phyloP scores from a whole-genome alignment of 805 yeast species.

The Metschnikowia drakensbergensis region DNA sequence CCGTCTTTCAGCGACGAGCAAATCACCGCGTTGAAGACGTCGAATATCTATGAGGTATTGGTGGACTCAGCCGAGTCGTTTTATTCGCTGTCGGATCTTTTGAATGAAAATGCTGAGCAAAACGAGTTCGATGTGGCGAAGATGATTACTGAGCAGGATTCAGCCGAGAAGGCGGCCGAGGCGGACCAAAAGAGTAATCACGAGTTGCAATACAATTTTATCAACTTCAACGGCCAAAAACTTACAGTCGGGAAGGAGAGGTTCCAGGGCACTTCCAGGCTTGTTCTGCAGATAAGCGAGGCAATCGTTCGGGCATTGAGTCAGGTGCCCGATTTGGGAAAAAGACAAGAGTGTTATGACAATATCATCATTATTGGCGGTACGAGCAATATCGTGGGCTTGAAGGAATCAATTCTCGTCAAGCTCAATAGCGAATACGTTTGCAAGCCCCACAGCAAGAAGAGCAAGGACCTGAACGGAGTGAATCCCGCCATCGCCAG shows the following conservation, averaged over 20 bases:
- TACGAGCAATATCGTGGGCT: conserved; percentile 72
- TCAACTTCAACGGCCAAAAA: conserved; percentile 51
- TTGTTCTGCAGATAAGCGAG: conserved; percentile 53
- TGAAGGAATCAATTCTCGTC: conserved; percentile 63
- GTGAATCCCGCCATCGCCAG: conserved; percentile 39
- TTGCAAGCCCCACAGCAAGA: conserved; percentile 32
- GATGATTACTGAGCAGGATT: conserved; percentile 66
- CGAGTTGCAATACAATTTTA: conserved; percentile 70
- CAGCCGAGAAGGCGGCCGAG: conserved; percentile 32
- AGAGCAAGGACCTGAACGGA: conserved; percentile 24
- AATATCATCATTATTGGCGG: conserved; percentile 76
- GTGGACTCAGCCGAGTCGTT: conserved; percentile 64
- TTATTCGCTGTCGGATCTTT: conserved; percentile 53
- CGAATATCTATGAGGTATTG: conserved; percentile 75
- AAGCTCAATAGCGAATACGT: conserved; percentile 55
- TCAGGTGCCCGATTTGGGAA: conserved; percentile 62
- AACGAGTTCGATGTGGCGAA: conserved; percentile 83
- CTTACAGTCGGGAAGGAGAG: conserved; percentile 85
- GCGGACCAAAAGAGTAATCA: conserved; percentile 50
- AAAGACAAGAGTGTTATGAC: conserved; percentile 81
- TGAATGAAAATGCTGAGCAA: conserved; percentile 14
- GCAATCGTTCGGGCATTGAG: conserved; percentile 50
- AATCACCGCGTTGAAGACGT: conserved; percentile 69
- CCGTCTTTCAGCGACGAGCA: conserved; percentile 57
- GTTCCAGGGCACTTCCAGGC: conserved; percentile 68